These are phyloP conservation scores for Auriculariales sp. DNA, from an alignment of 768 basidiomycete genomes.

Conservation along the genomic window DNA sequence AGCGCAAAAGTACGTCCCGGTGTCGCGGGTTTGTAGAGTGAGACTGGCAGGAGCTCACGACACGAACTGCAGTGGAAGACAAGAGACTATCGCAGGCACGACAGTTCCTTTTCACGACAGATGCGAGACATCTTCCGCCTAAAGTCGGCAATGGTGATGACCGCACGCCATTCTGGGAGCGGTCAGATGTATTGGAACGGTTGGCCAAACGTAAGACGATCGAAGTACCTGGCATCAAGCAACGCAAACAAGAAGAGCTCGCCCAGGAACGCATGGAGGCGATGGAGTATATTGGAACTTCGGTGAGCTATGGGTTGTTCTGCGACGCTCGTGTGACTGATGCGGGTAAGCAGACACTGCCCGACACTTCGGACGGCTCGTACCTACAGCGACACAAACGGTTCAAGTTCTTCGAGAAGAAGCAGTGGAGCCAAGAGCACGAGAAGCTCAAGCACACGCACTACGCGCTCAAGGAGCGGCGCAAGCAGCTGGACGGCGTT, in stretches of 20 bases:
- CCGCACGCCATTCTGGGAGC: conserved; percentile 39
- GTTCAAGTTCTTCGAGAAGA: conserved; percentile 77
- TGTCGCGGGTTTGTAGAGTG: too few relatives aligned
- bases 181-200: too few relatives aligned
- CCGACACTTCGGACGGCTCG: conserved; percentile 64
- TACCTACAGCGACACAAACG: conserved; percentile 77
- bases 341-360: conserved; percentile 24
- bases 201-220: conserved; percentile 66
- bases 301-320: conserved; percentile 28
- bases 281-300: conserved; percentile 48
- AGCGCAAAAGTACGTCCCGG: too few relatives aligned
- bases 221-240: conserved; percentile 60
- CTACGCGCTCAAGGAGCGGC: conserved; percentile 79
- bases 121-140: conserved; percentile 37
- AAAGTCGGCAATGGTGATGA: conserved; percentile 17
- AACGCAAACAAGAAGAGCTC: conserved; percentile 53
- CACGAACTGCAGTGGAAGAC: too few relatives aligned
- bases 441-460: conserved; percentile 87
- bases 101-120: conserved; percentile 66
- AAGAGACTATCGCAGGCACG: conserved; percentile 51
- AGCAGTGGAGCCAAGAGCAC: conserved; percentile 73
- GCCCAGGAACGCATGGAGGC: conserved; percentile 57
- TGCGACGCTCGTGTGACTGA: conserved; percentile 2
- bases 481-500: conserved; percentile 69
- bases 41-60: too few relatives aligned